phyloP scores from a whole-genome alignment of 805 yeast species.

The Saccharomycopsis fermentans region DNA sequence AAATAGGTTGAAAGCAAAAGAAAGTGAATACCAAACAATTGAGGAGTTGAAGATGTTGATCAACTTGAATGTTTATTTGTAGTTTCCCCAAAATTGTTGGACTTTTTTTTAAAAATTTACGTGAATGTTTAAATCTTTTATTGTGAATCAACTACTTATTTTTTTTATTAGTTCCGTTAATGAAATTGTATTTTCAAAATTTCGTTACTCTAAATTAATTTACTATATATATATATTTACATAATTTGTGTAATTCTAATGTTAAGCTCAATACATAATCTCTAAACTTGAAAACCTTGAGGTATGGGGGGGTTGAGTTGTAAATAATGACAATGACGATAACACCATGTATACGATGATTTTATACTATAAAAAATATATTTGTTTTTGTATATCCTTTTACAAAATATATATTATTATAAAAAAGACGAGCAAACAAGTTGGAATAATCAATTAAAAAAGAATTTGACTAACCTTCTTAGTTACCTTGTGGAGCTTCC shows the following conservation, averaged over 20 bases:
- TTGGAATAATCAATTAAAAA: neutral
- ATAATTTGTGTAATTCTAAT: neutral
- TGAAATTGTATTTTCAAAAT: neutral
- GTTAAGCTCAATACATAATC: neutral
- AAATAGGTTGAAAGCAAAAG: neutral
- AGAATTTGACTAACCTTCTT: conserved; percentile 18
- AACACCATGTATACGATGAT: too few species aligned
- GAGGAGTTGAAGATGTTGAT: too few species aligned
- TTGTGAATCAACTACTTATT: neutral
- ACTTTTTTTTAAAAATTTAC: neutral
- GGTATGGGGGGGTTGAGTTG: too few species aligned
- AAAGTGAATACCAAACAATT: neutral
- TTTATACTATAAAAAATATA: neutral
- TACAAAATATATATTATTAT: conserved; percentile 1
- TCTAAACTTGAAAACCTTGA: too few species aligned
- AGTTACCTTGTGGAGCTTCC: conserved; percentile 81
- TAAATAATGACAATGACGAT: too few species aligned
- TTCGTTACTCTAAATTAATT: neutral
- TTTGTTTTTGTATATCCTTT: neutral
- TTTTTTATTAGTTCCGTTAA: neutral
- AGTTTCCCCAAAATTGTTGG: too few species aligned
- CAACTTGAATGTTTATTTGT: too few species aligned
- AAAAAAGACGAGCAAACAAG: neutral
- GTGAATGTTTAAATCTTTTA: neutral
- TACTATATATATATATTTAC: conserved; percentile 1